Evolutionary conservation across 177 flowering plant species (phyloP).

Genomic region (Tripterygium wilfordii): DNA sequence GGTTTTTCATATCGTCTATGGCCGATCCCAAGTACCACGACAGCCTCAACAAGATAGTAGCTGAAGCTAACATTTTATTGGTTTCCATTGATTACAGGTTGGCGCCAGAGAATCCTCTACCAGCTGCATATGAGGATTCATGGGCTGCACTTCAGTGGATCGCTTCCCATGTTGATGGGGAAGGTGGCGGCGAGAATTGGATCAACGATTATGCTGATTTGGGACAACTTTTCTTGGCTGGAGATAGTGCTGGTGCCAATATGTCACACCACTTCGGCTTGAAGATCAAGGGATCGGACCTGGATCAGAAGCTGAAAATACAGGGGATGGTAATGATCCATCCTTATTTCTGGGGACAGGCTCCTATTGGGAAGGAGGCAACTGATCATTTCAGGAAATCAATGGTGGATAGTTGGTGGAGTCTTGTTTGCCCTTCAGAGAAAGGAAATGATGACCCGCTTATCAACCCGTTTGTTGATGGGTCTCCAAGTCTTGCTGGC

Average conservation of each 20-base stretch:
- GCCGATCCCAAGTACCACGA: conserved; percentile 37
- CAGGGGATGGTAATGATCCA: conserved; percentile 28
- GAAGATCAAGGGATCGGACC: conserved; percentile 5
- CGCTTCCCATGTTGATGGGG: conserved; percentile 19
- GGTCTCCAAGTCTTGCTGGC: conserved; percentile 23
- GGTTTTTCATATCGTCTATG: conserved; percentile 33
- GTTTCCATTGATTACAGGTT: conserved; percentile 53
- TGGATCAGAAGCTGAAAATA: conserved; percentile 13
- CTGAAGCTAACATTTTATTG: conserved; percentile 31
- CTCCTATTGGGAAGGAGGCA: conserved; percentile 35
- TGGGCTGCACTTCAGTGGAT: conserved; percentile 54
- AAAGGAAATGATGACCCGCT: conserved; percentile 48
- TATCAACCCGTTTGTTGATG: conserved; percentile 51
- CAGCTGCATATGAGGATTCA: conserved; percentile 53
- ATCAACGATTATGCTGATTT: conserved; percentile 32
- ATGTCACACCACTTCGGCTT: conserved; percentile 46
- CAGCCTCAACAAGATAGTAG: conserved; percentile 27
- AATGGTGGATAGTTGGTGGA: conserved; percentile 48
- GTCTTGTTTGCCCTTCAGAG: conserved; percentile 34
- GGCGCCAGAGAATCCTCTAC: conserved; percentile 63
- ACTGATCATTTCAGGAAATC: conserved; percentile 21
- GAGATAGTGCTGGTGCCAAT: conserved; percentile 55
- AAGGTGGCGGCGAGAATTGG: conserved; percentile 26
- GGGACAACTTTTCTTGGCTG: conserved; percentile 27
- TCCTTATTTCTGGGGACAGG: conserved; percentile 63